Evolutionary conservation across 352 stramenopile genomes (phyloP).

Genomic region (Phytophthora pseudosyringae): DNA sequence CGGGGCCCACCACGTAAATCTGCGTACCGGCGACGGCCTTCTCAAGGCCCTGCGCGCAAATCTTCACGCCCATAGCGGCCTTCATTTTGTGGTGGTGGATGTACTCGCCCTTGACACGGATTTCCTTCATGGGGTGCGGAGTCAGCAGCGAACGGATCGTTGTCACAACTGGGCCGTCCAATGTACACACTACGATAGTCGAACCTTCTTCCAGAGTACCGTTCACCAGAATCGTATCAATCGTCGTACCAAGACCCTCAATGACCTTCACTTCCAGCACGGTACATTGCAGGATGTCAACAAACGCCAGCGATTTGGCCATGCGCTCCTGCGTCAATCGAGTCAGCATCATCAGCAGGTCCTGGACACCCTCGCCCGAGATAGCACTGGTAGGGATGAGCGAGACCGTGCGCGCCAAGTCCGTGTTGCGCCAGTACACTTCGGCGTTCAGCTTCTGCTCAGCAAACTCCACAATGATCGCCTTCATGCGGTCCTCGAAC

Average conservation of each 20-base stretch:
- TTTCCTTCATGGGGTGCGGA: constrained; percentile 98
- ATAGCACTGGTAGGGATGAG: constrained; percentile 99
- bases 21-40: constrained; percentile 98
- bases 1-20: constrained; percentile 96
- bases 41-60: constrained; percentile 96
- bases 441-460: constrained; percentile 98
- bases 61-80: constrained; percentile 99
- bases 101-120: constrained; percentile 94
- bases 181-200: constrained; percentile 97
- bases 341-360: constrained; percentile 97
- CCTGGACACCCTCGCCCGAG: constrained; percentile 98
- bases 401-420: constrained; percentile 95
- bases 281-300: constrained; percentile 95
- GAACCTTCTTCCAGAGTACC: constrained; percentile 95
- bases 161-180: constrained; percentile 98
- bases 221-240: constrained; percentile 99
- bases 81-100: constrained; percentile 98
- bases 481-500: constrained; percentile 94
- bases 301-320: constrained; percentile 88
- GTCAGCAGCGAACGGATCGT: constrained; percentile 97
- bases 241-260: constrained; percentile 98
- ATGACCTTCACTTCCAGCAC: constrained; percentile 99
- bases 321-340: constrained; percentile 96
- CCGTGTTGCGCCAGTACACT: constrained; percentile 99
- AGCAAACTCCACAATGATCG: constrained; percentile 96